phyloP scores from a whole-genome alignment of 441 rosid genomes.

The Rhodomyrtus psidioides region DNA sequence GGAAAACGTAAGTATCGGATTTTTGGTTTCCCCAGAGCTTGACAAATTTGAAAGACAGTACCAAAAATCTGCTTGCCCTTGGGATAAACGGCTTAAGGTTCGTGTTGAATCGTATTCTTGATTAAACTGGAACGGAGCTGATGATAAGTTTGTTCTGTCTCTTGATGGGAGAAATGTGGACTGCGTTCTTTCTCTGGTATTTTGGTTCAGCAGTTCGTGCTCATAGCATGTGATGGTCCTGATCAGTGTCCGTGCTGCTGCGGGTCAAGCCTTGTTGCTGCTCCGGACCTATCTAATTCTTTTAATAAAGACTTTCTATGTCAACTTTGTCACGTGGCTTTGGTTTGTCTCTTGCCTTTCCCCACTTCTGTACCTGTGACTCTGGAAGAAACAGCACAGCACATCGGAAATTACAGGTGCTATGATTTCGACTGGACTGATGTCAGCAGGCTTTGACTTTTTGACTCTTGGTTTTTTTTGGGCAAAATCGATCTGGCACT shows the following conservation, averaged over 20 bases:
- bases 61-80: neutral
- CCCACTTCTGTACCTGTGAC: neutral
- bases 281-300: neutral
- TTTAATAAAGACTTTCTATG: neutral
- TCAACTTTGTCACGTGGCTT: neutral
- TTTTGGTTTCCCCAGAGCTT: neutral
- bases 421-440: neutral
- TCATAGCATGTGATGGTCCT: neutral
- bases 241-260: neutral
- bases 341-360: neutral
- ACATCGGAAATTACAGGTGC: neutral
- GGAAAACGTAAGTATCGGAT: constrained; percentile 18
- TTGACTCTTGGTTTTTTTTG: neutral
- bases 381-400: neutral
- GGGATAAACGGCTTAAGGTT: neutral
- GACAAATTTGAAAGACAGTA: neutral
- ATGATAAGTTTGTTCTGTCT: neutral
- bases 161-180: neutral
- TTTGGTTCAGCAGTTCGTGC: neutral
- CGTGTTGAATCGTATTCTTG: neutral
- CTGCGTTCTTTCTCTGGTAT: neutral
- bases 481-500: neutral
- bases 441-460: neutral
- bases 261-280: neutral
- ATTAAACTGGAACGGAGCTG: neutral